Conservation (phyloP, 2,329 filamentous ascomycete genomes). For the Penicillium capsulatum region DNA sequence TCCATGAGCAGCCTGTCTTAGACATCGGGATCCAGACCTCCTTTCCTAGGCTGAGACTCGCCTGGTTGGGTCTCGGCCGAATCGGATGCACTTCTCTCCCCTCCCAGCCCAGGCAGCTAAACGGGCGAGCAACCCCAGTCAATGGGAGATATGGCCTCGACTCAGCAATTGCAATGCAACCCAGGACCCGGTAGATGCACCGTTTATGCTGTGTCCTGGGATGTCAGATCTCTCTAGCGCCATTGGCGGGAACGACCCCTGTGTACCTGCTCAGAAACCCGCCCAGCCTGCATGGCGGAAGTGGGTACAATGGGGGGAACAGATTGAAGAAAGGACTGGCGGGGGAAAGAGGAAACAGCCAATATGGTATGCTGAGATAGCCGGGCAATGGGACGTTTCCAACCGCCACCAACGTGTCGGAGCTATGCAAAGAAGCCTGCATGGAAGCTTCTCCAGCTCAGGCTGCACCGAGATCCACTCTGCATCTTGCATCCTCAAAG, state of each 20-base stretch:
- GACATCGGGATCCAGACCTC: conserved; percentile 19
- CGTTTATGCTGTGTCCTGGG: conserved; percentile 10
- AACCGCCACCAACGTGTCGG: conserved; percentile 20
- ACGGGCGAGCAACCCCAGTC: not conserved
- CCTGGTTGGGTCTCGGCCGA: conserved; percentile 4
- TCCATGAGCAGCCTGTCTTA: conserved; percentile 14
- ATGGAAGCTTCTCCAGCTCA: conserved; percentile 30
- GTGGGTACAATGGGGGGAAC: conserved; percentile 12
- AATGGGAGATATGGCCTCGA: conserved; percentile 3
- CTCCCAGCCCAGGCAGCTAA: no score
- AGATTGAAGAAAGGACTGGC: conserved; percentile 11
- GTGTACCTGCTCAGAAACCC: conserved; percentile 6
- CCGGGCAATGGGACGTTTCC: conserved; percentile 4
- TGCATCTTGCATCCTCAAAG: conserved; percentile 8
- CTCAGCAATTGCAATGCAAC: conserved; percentile 7
- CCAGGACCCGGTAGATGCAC: conserved; percentile 5
- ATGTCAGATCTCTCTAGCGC: conserved; percentile 1
- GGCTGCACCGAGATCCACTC: not conserved
- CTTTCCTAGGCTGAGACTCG: conserved; percentile 11
- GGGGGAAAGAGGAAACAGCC: conserved; percentile 5
- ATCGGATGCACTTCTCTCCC: not conserved
- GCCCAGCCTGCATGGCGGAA: conserved; percentile 5
- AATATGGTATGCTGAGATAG: conserved; percentile 10
- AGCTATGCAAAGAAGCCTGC: conserved; percentile 32
- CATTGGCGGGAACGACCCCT: conserved; percentile 4